Evolutionary conservation across 2,329 filamentous ascomycete species (phyloP).

Genomic region (Colletotrichum falcatum): DNA sequence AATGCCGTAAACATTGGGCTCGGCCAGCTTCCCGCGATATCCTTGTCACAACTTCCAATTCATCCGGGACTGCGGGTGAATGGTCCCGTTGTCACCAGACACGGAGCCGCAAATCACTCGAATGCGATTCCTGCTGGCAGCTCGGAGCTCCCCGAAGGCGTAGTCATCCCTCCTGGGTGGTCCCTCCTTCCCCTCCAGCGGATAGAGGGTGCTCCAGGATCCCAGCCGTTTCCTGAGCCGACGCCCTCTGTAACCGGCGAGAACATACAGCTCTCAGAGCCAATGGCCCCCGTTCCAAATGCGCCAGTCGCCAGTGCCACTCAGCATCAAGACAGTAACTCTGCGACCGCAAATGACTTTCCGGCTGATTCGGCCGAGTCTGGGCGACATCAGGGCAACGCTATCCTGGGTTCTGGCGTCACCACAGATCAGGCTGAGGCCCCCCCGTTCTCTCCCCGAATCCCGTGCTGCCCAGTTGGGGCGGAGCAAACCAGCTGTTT

Average conservation of each 20-base stretch:
- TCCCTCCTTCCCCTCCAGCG: conserved; percentile 72
- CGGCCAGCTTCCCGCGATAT: conserved; percentile 40
- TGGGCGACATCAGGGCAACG: conserved; percentile 17
- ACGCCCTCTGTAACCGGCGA: conserved; percentile 41
- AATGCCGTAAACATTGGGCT: conserved; percentile 43
- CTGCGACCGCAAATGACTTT: background rate
- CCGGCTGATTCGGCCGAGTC: conserved; percentile 13
- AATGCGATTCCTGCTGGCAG: conserved; percentile 70
- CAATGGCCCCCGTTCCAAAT: background rate
- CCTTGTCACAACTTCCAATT: conserved; percentile 31
- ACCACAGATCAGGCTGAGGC: conserved; percentile 40
- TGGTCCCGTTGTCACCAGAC: conserved; percentile 59
- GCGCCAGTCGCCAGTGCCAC: background rate
- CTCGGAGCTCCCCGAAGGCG: conserved; percentile 70
- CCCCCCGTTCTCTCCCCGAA: conserved; percentile 60
- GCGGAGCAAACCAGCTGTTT: conserved; percentile 63
- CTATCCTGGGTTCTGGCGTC: conserved; percentile 16
- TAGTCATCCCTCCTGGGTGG: conserved; percentile 75
- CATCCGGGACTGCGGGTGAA: conserved; percentile 49
- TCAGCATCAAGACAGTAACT: conserved; percentile 4
- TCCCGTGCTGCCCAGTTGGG: conserved; percentile 64
- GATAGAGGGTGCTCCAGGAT: conserved; percentile 54
- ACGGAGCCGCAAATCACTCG: conserved; percentile 59
- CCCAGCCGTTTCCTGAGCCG: conserved; percentile 43
- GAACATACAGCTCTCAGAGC: background rate